Evolutionary conservation across 2,329 filamentous ascomycete genomes (phyloP).

Genomic region (Dothistroma pini): DNA sequence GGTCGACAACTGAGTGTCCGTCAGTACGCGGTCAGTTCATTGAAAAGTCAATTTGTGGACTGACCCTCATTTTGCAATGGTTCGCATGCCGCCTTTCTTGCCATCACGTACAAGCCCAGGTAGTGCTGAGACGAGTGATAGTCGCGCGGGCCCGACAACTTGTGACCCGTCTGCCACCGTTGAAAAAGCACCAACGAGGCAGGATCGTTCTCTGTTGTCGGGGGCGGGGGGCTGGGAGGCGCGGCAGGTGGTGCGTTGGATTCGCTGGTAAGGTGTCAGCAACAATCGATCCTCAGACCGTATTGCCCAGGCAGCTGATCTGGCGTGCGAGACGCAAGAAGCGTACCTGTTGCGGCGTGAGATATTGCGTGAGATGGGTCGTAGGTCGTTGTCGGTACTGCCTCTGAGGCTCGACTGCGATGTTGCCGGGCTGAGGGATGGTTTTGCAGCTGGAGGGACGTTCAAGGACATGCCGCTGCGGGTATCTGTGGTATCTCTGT

Average conservation of each 20-base stretch:
- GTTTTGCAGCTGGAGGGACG: background rate
- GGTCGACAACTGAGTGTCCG: slow-evolving; percentile 29
- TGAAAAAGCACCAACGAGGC: slow-evolving; percentile 29
- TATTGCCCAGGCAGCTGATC: background rate
- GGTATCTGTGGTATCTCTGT: background rate
- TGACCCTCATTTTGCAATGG: slow-evolving; percentile 31
- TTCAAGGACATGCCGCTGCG: background rate
- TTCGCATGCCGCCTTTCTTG: slow-evolving; percentile 28
- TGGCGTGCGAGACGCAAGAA: background rate
- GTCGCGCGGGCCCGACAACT: slow-evolving; percentile 33
- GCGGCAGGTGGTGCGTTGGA: background rate
- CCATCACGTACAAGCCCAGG: slow-evolving; percentile 34
- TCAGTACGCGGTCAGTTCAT: background rate
- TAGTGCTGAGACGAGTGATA: slow-evolving; percentile 36
- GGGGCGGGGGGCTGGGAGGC: background rate
- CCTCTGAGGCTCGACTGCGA: background rate
- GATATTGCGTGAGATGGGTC: background rate
- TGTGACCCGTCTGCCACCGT: slow-evolving; percentile 29
- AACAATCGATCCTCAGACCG: background rate
- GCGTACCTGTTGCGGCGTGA: background rate
- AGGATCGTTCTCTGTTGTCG: background rate
- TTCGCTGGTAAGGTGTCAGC: background rate
- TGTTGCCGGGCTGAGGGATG: background rate
- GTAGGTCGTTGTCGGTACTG: background rate
- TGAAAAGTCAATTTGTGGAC: background rate